Evolutionary conservation across 495 filamentous ascomycete species (phyloP), one percentile per base, ranked within the genome.

Genomic region (Hypoxylon subgilvum): DNA sequence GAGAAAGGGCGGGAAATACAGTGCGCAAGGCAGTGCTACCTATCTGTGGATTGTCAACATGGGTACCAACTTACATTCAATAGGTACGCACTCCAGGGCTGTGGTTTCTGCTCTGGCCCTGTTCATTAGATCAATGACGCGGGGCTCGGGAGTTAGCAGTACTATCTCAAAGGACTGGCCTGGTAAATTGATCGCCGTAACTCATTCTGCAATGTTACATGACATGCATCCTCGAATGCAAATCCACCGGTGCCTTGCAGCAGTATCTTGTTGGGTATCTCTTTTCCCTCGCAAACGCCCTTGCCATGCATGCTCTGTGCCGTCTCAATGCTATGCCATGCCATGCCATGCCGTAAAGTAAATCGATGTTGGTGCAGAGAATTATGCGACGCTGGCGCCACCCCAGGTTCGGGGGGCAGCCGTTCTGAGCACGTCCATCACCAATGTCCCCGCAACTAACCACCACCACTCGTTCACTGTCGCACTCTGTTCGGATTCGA

Each of bases 391-490:
- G n/a, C 9, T 19, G 10, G 10, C 14, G 17, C 22, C 38, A n/a
- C 18, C 36, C 6, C 22, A 25, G 3, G 7, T 1, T 27, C 42
- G 13, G 23, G 16, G 12, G 17, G 6, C 18, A 16, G n/a, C 14
- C 25, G 39, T 34, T 40, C 44, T 49, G 21, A 28, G 32, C 34
- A 32, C 10, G 21, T 62, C 52, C 30, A 32, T 19, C 2, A 55
- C 61, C 2, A 69, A 22, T 16, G 34, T 31, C 9, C 67, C 75
- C 0, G 72, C 69, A 4, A 68, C 72, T 27, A 78, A 71, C 86
- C 87, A 92, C 88, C 88, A 92, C 84, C 86, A 90, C 68, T 88
- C 85, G 35, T 67, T 69, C 9, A 81, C 76, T 4, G 63, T 76
- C 71, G 82, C 84, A 14, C 77, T 76, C 3, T 74, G 66, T 2